Base-by-base conservation (phyloP, 495 filamentous ascomycete genomes). In the Penicillium roqueforti region DNA sequence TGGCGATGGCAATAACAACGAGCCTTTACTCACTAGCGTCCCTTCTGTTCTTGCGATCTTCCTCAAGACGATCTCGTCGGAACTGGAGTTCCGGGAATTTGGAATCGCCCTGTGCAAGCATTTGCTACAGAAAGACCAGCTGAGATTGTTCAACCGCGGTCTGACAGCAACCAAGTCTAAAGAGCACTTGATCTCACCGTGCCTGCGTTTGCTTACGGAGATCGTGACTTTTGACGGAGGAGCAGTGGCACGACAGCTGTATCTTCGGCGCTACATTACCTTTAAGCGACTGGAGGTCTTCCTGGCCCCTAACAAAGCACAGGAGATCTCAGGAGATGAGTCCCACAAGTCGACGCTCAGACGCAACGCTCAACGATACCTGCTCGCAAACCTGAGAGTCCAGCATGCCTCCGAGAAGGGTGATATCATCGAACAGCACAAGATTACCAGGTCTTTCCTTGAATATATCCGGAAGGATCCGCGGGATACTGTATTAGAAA, bases 111-210 rank as follows among this genome's bases (percentile, higher is more conserved):
- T 96, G 23, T 88, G 89, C 72, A 83, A 85, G 55, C 83, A 84
- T 37, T 65, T 95, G 26, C 68, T 96, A 34, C 83, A 87, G 52
- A 85, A 84, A 59, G 80, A 83, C 7, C 86, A 92, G 49, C 73
- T 87, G 42, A 83, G 86, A 53, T 74, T 92, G 10, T 75, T 96
- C 29, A 81, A 85, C 31, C 81, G 84, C 51, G 87, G 85, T 41
- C 65, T 95, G 48, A 85, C 83, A 2, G 83, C 87, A 4, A 80
- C 82, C 3, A 89, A 87, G 63, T 74, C 79, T 3, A 95, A 92
- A 61, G 87, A 92, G 32, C 87, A 87, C 71, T 73, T 95, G 37
- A 91, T 97, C 54, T 91, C 87, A 3, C 89, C 91, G 0, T 88
- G 84, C 38, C 68, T 97, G 40, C 80, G 90, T 53, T 75, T 97